Evolutionary conservation across 768 basidiomycete genomes (phyloP).

Genomic region (Boletus sp.): DNA sequence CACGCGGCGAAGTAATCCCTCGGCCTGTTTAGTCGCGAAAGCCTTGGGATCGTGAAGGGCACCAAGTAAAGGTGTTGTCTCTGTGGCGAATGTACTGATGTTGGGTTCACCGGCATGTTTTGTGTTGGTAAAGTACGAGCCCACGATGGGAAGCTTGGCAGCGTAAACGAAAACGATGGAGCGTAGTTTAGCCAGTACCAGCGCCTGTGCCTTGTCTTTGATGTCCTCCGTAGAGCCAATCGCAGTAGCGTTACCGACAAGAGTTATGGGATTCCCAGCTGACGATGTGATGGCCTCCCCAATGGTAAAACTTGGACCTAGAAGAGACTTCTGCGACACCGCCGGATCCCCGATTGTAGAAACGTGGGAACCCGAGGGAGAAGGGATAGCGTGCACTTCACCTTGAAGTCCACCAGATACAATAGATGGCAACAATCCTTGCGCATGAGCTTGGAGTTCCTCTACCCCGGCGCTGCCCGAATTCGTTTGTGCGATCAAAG

Average conservation of each 20-base stretch:
- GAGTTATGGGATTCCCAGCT: not conserved
- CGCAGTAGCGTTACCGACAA: not conserved
- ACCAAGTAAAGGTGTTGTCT: conserved; percentile 27
- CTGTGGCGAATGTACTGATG: conserved; percentile 4
- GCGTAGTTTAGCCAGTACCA: conserved; percentile 4
- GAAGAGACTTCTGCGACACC: not conserved
- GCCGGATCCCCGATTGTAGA: not conserved
- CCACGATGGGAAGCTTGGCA: conserved; percentile 22
- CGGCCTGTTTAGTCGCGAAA: conserved; percentile 18
- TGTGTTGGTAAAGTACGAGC: conserved; percentile 15
- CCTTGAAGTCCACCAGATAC: not conserved
- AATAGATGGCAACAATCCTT: not conserved
- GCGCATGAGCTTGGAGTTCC: not conserved
- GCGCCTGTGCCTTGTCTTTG: not conserved
- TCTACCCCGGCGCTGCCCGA: not conserved
- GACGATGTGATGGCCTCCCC: not conserved
- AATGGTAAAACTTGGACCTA: not conserved
- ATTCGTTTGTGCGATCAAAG: not conserved
- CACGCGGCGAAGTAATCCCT: conserved; percentile 15
- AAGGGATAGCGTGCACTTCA: not conserved
- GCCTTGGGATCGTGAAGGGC: conserved; percentile 19
- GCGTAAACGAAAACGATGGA: conserved; percentile 8
- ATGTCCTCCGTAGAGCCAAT: not conserved
- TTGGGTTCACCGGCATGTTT: conserved; percentile 1
- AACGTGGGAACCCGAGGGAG: not conserved